Percentiles rank a stretch among this genome's conserved stretches.
phyloP scores from a whole-genome alignment of 1,284 basidiomycete genomes.

The Chondrostereum purpureum region DNA sequence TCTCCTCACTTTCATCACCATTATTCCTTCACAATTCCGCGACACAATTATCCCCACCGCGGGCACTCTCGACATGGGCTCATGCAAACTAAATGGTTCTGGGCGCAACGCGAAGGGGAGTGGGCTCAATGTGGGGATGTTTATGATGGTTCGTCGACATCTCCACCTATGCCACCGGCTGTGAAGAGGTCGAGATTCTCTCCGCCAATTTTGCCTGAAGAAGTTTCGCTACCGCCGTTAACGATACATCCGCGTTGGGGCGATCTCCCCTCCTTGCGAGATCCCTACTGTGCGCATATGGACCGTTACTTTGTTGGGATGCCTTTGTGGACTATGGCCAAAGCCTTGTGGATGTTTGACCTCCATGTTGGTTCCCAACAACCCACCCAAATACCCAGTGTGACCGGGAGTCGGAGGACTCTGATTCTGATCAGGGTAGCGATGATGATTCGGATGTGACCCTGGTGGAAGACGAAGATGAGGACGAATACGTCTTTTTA shows the following conservation, averaged over 20 bases:
- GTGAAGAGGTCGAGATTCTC: not conserved
- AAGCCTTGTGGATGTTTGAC: constrained; percentile 55
- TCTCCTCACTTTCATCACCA: constrained; percentile 4
- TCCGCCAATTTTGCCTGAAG: constrained; percentile 14
- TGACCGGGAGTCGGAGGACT: not conserved
- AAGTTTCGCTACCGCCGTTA: constrained; percentile 24
- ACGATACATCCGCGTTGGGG: constrained; percentile 60
- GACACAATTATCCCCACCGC: constrained; percentile 36
- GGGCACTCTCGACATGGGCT: constrained; percentile 56
- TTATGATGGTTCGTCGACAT: constrained; percentile 3
- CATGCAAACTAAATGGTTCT: constrained; percentile 51
- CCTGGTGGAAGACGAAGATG: constrained; percentile 1
- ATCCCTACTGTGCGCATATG: constrained; percentile 45
- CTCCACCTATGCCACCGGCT: constrained; percentile 12
- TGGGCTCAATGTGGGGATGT: constrained; percentile 33
- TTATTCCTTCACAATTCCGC: constrained; percentile 13
- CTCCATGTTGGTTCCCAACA: too few species aligned
- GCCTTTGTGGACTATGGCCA: constrained; percentile 58
- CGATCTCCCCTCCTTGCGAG: constrained; percentile 48
- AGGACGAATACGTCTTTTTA: not conserved
- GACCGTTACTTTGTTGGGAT: constrained; percentile 53
- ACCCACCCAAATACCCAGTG: too few species aligned
- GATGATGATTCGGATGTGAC: constrained; percentile 2
- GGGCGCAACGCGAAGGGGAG: constrained; percentile 43
- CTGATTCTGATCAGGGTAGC: not conserved